phyloP scores from a whole-genome alignment of 306 rosid genomes.

The Dryas octopetala region DNA sequence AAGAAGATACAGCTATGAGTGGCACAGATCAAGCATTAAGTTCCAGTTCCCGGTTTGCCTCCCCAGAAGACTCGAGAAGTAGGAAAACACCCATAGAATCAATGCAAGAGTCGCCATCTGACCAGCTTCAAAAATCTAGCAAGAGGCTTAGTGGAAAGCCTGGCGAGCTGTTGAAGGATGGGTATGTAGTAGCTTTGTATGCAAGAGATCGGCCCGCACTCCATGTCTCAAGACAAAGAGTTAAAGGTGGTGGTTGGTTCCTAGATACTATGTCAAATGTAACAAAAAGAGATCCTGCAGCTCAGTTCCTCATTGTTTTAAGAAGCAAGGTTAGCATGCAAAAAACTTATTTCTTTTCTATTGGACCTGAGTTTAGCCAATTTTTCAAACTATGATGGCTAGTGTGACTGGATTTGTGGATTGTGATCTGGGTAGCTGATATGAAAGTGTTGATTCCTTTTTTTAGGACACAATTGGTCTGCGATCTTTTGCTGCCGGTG shows the following conservation, averaged over 20 bases:
- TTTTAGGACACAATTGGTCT: constrained; percentile 88
- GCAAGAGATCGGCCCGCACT: constrained; percentile 67
- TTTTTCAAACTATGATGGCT: constrained; percentile 26
- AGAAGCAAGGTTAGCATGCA: constrained; percentile 77
- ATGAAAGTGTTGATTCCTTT: constrained; percentile 26
- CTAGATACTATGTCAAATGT: constrained; percentile 75
- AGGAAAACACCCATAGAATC: constrained; percentile 78
- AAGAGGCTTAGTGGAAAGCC: constrained; percentile 67
- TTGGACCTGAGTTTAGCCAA: constrained; percentile 3
- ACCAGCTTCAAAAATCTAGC: constrained; percentile 51
- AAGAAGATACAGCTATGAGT: constrained; percentile 89
- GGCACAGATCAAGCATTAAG: constrained; percentile 92
- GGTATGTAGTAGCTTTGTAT: constrained; percentile 74
- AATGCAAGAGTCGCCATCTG: constrained; percentile 60
- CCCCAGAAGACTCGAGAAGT: constrained; percentile 77
- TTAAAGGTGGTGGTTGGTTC: constrained; percentile 95
- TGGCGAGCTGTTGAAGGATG: constrained; percentile 76
- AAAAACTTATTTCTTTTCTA: constrained; percentile 16
- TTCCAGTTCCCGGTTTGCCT: constrained; percentile 68
- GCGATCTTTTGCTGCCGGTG: constrained; percentile 96
- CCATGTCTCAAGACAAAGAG: constrained; percentile 88
- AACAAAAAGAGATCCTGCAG: constrained; percentile 95
- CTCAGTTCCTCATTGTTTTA: constrained; percentile 76
- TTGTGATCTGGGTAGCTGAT: constrained; percentile 36
- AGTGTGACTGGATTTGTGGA: background rate